phyloP scores from a whole-genome alignment of 2,329 filamentous ascomycete genomes.

The Gremmenia infestans region DNA sequence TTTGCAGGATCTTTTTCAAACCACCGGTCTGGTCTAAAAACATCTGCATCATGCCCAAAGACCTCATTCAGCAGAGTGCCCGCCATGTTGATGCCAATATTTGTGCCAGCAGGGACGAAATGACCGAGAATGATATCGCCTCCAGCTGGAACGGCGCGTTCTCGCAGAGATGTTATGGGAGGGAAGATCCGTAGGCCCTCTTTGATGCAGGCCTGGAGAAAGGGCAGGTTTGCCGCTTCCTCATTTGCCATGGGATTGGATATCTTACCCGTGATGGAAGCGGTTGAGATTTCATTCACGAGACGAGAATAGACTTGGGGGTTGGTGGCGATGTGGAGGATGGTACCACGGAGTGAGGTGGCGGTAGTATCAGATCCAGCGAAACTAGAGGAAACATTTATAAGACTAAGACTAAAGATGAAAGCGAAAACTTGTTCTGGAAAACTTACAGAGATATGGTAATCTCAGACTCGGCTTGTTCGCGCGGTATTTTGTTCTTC shows the following conservation, averaged over 20 bases:
- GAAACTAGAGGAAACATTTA: slow-evolving; percentile 25
- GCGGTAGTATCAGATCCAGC: slow-evolving; percentile 56
- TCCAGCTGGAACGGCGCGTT: slow-evolving; percentile 16
- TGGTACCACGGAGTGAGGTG: slow-evolving; percentile 39
- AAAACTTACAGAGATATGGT: slow-evolving; percentile 25
- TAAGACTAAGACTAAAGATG: background rate
- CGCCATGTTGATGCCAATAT: slow-evolving; percentile 32
- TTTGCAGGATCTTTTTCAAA: slow-evolving; percentile 30
- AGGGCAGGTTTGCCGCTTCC: slow-evolving; percentile 38
- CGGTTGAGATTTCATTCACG: slow-evolving; percentile 10
- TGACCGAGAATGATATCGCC: slow-evolving; percentile 15
- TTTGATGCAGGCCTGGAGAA: slow-evolving; percentile 46
- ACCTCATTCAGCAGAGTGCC: slow-evolving; percentile 25
- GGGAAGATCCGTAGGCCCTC: slow-evolving; percentile 45
- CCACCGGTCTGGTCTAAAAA: slow-evolving; percentile 47
- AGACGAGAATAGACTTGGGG: slow-evolving; percentile 10
- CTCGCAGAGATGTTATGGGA: slow-evolving; percentile 32
- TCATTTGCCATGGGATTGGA: slow-evolving; percentile 12
- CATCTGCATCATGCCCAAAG: slow-evolving; percentile 34
- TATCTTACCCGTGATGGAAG: background rate
- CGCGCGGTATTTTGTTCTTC: background rate
- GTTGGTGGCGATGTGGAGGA: slow-evolving; percentile 16
- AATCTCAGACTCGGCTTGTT: slow-evolving; percentile 8
- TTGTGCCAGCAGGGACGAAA: slow-evolving; percentile 18
- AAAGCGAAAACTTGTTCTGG: background rate